Conservation (phyloP, 805 yeast genomes). For the Metschnikowia henanensis region DNA sequence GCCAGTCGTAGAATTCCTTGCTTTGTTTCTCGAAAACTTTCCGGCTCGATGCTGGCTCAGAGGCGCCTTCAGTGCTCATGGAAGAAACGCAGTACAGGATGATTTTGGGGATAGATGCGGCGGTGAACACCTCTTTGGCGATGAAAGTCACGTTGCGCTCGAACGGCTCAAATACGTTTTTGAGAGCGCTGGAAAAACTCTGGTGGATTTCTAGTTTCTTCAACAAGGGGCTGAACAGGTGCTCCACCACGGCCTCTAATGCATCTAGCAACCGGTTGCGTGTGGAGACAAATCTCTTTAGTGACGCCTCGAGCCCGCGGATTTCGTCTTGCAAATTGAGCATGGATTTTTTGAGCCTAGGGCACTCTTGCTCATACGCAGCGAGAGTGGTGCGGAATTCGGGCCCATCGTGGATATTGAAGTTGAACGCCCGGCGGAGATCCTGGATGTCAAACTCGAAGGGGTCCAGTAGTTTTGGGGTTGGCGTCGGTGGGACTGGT, state of each 20-base stretch:
- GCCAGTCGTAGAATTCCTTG: constrained; percentile 44
- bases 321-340: constrained; percentile 31
- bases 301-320: constrained; percentile 26
- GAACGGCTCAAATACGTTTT: constrained; percentile 31
- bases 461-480: background rate
- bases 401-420: constrained; percentile 44
- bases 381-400: constrained; percentile 36
- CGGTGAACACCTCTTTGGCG: constrained; percentile 29
- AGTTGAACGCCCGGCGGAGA: constrained; percentile 30
- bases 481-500: background rate
- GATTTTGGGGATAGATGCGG: constrained; percentile 29
- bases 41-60: constrained; percentile 26
- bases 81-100: constrained; percentile 14
- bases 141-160: constrained; percentile 32
- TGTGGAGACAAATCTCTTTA: constrained; percentile 21
- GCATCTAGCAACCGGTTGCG: constrained; percentile 26
- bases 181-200: constrained; percentile 26
- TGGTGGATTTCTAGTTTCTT: constrained; percentile 24
- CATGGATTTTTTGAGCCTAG: constrained; percentile 27
- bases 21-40: constrained; percentile 40
- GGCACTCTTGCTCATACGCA: constrained; percentile 32
- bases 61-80: constrained; percentile 10
- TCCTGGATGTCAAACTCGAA: constrained; percentile 12
- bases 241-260: constrained; percentile 21
- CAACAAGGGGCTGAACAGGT: constrained; percentile 27